phyloP scores from a whole-genome alignment of 1,139 yeast species.

The Lodderomyces pseudojiufengensis region DNA sequence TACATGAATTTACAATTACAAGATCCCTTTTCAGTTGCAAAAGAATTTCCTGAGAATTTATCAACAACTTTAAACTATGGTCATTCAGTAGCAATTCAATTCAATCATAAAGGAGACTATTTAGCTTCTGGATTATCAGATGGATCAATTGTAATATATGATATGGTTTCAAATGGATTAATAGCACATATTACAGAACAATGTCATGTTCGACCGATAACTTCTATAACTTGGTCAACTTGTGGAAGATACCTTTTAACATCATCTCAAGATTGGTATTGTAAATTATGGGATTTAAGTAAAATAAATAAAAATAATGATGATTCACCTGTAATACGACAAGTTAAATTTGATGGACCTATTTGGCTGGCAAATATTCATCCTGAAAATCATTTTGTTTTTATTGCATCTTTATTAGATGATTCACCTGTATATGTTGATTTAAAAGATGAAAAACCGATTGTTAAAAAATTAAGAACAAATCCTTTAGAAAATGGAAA shows the following conservation, averaged over 20 bases:
- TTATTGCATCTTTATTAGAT: slow-evolving; percentile 47
- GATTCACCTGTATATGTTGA: slow-evolving; percentile 59
- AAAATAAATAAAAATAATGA: slow-evolving; percentile 20
- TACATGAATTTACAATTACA: slow-evolving; percentile 77
- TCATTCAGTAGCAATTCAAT: slow-evolving; percentile 71
- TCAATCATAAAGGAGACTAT: slow-evolving; percentile 78
- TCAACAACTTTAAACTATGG: slow-evolving; percentile 64
- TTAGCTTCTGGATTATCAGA: slow-evolving; percentile 80
- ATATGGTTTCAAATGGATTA: slow-evolving; percentile 55
- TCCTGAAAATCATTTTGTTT: slow-evolving; percentile 44
- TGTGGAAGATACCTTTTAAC: slow-evolving; percentile 71
- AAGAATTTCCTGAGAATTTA: slow-evolving; percentile 86
- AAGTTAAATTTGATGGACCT: slow-evolving; percentile 61
- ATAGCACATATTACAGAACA: slow-evolving; percentile 53
- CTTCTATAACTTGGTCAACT: slow-evolving; percentile 73
- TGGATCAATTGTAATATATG: slow-evolving; percentile 78
- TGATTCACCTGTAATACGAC: slow-evolving; percentile 34
- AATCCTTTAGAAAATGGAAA: slow-evolving; percentile 19
- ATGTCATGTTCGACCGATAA: slow-evolving; percentile 68
- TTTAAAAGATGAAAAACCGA: slow-evolving; percentile 28
- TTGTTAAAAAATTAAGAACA: slow-evolving; percentile 25
- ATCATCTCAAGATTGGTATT: slow-evolving; percentile 82
- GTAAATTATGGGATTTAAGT: slow-evolving; percentile 75
- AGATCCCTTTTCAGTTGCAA: slow-evolving; percentile 90
- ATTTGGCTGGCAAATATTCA: slow-evolving; percentile 66